phyloP scores from a whole-genome alignment of 148 eudicot genomes.

The Limonium bicolor region DNA sequence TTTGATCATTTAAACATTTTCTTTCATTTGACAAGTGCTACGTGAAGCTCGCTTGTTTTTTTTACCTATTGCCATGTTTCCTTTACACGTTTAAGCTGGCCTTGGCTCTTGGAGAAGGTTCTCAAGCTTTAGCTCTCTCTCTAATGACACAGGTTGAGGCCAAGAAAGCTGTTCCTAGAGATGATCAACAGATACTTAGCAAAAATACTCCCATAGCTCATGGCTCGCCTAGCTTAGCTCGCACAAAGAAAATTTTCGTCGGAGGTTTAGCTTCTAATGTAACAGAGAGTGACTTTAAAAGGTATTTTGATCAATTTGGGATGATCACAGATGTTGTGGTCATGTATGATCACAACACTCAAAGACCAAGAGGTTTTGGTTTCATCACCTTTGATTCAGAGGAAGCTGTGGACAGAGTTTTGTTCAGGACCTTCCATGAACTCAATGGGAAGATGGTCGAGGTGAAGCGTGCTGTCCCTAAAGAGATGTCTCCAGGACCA shows the following conservation, averaged over 20 bases:
- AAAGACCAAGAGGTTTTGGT: slow-evolving; percentile 97
- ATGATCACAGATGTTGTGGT: slow-evolving; percentile 88
- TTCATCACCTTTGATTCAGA: slow-evolving; percentile 90
- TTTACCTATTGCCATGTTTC: neutral
- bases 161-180: slow-evolving; percentile 95
- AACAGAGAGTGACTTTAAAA: slow-evolving; percentile 82
- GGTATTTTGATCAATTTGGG: slow-evolving; percentile 83
- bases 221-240: slow-evolving; percentile 67
- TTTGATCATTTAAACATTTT: neutral
- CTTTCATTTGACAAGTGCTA: too few relatives aligned
- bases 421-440: slow-evolving; percentile 73
- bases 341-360: slow-evolving; percentile 98
- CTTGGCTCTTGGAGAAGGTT: neutral
- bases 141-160: slow-evolving; percentile 68
- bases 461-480: slow-evolving; percentile 95
- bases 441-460: slow-evolving; percentile 96
- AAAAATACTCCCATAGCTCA: slow-evolving; percentile 48
- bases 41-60: neutral
- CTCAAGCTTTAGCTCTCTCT: too few relatives aligned
- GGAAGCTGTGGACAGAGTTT: slow-evolving; percentile 77
- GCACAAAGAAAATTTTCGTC: slow-evolving; percentile 88
- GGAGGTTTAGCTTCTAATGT: slow-evolving; percentile 93
- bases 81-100: neutral
- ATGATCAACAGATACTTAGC: slow-evolving; percentile 48
- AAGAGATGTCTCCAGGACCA: slow-evolving; percentile 76